phyloP scores from a whole-genome alignment of 768 basidiomycete genomes.

The Trichaptum fuscoviolaceum region DNA sequence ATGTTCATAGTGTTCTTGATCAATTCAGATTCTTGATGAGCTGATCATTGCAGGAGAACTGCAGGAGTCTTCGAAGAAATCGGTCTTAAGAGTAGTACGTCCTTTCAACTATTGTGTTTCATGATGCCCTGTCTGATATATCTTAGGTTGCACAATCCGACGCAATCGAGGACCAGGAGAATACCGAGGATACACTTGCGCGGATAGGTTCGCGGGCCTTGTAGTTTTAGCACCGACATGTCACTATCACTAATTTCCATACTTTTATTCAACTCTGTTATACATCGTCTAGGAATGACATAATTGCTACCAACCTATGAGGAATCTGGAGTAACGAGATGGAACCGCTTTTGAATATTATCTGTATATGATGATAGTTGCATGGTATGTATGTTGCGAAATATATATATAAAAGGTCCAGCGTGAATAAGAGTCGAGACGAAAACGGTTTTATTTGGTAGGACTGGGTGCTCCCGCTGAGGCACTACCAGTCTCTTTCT shows the following conservation, averaged over 20 bases:
- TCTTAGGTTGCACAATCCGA: conserved; percentile 82
- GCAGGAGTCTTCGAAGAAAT: conserved; percentile 84
- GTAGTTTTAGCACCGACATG: neutral
- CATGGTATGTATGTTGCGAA: neutral
- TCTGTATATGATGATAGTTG: neutral
- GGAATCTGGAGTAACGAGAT: too few relatives aligned
- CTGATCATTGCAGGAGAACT: conserved; percentile 91
- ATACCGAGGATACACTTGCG: conserved; percentile 73
- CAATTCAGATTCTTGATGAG: conserved; percentile 76
- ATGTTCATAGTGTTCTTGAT: neutral
- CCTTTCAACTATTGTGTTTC: neutral
- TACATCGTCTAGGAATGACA: neutral
- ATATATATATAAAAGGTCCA: neutral
- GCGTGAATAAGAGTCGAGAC: neutral
- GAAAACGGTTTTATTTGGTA: neutral
- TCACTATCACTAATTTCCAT: neutral
- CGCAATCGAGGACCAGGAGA: conserved; percentile 80
- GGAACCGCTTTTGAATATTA: too few relatives aligned
- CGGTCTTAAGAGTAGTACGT: conserved; percentile 55
- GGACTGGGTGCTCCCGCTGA: neutral
- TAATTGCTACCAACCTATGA: neutral
- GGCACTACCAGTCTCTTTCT: neutral
- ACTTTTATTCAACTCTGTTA: neutral
- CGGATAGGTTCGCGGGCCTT: conserved; percentile 57
- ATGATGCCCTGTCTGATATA: conserved; percentile 1